These are phyloP conservation scores for Sclerotiophoma versabilis DNA, from an alignment of 2,329 filamentous ascomycete species.

Conservation along the genomic window DNA sequence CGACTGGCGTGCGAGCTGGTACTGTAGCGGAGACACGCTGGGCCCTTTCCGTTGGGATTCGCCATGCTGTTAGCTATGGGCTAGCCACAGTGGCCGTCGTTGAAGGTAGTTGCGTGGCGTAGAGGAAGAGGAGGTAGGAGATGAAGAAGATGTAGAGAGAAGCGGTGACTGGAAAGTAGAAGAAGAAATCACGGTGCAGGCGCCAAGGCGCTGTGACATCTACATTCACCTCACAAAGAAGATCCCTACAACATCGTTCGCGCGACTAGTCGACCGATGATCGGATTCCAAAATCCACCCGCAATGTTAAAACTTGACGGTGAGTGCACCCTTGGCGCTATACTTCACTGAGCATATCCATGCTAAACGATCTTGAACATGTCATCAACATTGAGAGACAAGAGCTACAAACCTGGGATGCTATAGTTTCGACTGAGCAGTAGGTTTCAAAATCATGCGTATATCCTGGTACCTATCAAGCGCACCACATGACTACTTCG, in stretches of 20 bases:
- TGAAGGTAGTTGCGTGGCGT: not conserved
- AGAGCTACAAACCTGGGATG: not conserved
- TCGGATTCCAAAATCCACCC: not conserved
- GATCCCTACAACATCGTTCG: not conserved
- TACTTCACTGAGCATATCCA: too few species aligned
- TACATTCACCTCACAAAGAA: conserved; percentile 1
- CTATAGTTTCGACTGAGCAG: not conserved
- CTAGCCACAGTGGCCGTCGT: not conserved
- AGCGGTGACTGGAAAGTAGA: not conserved
- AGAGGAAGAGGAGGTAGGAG: not conserved
- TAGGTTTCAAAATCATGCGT: not conserved
- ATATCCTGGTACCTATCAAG: not conserved
- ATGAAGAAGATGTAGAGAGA: not conserved
- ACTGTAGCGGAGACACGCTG: not conserved
- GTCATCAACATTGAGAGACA: too few species aligned
- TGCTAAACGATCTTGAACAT: too few species aligned
- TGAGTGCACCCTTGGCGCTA: too few species aligned
- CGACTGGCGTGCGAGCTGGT: not conserved
- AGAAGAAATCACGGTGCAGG: not conserved
- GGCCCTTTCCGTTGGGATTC: not conserved
- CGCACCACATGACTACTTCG: not conserved
- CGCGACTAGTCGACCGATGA: not conserved
- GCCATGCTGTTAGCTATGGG: not conserved
- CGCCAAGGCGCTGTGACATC: not conserved
- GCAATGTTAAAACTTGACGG: not conserved